Evolutionary conservation across 2,329 filamentous ascomycete genomes (phyloP), one percentile per base, ranked within the genome.

Genomic region (Simplicillium sp.): DNA sequence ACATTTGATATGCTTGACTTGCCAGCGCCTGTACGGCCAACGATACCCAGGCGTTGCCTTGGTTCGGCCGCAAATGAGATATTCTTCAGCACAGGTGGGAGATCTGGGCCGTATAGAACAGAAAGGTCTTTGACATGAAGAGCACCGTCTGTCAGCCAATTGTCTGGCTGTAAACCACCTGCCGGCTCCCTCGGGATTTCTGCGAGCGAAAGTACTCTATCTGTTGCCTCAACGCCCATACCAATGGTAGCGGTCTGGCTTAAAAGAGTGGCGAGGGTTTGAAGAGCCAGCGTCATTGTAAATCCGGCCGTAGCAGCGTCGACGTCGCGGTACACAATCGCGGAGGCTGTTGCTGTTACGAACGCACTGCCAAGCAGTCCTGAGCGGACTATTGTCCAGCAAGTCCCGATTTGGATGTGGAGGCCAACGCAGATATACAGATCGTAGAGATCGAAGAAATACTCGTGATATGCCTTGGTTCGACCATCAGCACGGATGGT

Each of bases 401-500:
- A 40, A 5, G 32, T 18, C 2, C 39, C 34, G 5, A 44, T 39
- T 11, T 37, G 12, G 7, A 44, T 39, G 33, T 44, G 43, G 16
- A 33, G 28, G 17, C 43, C 43, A 2, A 44, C n/a, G 25, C 41
- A 39, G 11, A 36, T 37, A 17, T 36, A 7, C 9, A 28, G 20
- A 14, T 46, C 38, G 8, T 36, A 14, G 3, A 40, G 14, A 1
- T 35, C 13, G 28, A 41, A 9, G 37, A 46, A 42, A 11, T 28
- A 20, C 1, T 42, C 40, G 3, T 39, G 8, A 15, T 45, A 45
- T 4, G 36, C 11, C 7, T 35, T n/a, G 12, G 31, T 33, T 32
- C 35, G 40, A 15, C 35, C 34, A 28, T 43, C 45, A 2, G 43
- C 45, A 29, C 45, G 39, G 32, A 47, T 47, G 4, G 43, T 45